Evolutionary conservation across 345 rosid genomes (phyloP).

Genomic region (Salix dunnii): DNA sequence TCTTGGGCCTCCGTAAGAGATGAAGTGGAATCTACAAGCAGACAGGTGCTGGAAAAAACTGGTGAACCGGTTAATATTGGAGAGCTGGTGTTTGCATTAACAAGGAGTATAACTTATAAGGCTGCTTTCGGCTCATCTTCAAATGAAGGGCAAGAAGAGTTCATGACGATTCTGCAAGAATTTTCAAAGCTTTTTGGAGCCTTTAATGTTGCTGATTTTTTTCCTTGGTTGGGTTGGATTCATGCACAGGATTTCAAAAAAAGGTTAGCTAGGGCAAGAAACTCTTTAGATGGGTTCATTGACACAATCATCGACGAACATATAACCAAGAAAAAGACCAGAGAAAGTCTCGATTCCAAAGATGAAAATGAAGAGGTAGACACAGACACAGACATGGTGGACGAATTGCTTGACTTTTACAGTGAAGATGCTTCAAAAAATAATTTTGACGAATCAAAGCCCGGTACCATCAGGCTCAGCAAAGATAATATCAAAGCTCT

Average conservation of each 20-base stretch:
- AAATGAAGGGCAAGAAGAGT: constrained; percentile 22
- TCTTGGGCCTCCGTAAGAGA: constrained; percentile 28
- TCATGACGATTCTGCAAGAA: constrained; percentile 22
- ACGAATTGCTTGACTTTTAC: constrained; percentile 23
- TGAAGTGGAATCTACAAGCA: constrained; percentile 10
- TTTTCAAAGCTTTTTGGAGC: constrained; percentile 33
- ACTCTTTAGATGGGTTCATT: constrained; percentile 21
- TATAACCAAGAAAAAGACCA: constrained; percentile 1
- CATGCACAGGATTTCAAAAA: constrained; percentile 6
- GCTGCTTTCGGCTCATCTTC: constrained; percentile 24
- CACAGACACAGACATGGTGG: constrained; percentile 29
- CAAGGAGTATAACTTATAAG: constrained; percentile 22
- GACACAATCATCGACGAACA: constrained; percentile 28
- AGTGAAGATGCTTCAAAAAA: neutral
- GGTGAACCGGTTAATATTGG: constrained; percentile 17
- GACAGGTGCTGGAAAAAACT: neutral
- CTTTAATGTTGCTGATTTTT: constrained; percentile 24
- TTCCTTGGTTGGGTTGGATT: constrained; percentile 28
- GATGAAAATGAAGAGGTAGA: neutral
- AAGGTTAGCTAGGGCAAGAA: constrained; percentile 14
- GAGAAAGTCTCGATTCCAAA: neutral
- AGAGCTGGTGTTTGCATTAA: constrained; percentile 17
- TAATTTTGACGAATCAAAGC: neutral
- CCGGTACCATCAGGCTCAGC: constrained; percentile 15
- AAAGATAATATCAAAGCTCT: constrained; percentile 30